Evolutionary conservation across 345 rosid genomes (phyloP).

Genomic region (Dimocarpus longan): DNA sequence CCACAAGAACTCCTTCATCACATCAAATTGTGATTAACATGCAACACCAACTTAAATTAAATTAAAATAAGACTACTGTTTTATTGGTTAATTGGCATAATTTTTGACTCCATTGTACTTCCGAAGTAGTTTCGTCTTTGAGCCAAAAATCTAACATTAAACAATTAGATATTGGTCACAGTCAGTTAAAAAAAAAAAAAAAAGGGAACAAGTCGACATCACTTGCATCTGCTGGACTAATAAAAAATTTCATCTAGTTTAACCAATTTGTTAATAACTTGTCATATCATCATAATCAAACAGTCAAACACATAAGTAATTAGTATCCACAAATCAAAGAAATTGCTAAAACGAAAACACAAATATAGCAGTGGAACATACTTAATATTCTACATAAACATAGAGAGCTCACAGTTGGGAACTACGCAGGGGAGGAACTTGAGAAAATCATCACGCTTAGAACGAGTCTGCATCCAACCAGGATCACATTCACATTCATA

Average conservation of each 20-base stretch:
- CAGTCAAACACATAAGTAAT: neutral
- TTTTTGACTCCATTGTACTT: conserved; percentile 7
- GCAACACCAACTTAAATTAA: too few species aligned
- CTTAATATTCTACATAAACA: neutral
- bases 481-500: conserved; percentile 62
- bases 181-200: neutral
- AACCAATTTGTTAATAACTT: neutral
- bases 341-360: neutral
- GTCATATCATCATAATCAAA: neutral
- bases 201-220: neutral
- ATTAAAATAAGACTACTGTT: too few species aligned
- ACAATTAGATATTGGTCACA: neutral
- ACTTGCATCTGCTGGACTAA: neutral
- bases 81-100: neutral
- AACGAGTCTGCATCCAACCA: conserved; percentile 69
- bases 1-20: neutral
- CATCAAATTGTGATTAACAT: neutral
- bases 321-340: neutral
- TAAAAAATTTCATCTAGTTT: neutral
- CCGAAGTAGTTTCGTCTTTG: neutral
- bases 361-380: neutral
- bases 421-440: conserved; percentile 83
- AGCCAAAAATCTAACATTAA: neutral
- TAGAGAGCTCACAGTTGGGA: conserved; percentile 66
- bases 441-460: conserved; percentile 31